A percentile compares a stretch with the other conserved stretches of the same genome.
These are phyloP conservation scores for Trichoderma erinaceum DNA, from an alignment of 495 filamentous ascomycete species.

Conservation along the genomic window DNA sequence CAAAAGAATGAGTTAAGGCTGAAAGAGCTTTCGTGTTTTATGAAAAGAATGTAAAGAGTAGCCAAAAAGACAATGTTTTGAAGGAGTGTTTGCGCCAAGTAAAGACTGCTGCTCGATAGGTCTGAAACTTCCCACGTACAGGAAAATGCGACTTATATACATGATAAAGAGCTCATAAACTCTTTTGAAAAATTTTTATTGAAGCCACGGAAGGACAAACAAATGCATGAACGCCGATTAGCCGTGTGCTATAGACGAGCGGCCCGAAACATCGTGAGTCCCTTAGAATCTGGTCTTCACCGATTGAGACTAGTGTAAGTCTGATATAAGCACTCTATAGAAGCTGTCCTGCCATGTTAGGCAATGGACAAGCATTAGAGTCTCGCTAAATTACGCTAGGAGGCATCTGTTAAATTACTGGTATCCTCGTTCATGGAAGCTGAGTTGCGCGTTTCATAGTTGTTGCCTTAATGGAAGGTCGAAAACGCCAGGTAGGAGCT, in stretches of 20 bases:
- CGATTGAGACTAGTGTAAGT: not conserved
- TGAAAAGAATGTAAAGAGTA: not conserved
- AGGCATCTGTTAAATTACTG: not conserved
- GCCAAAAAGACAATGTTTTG: not conserved
- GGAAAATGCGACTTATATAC: not conserved
- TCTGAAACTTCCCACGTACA: not conserved
- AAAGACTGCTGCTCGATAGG: not conserved
- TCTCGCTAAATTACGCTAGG: not conserved
- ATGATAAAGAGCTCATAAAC: not conserved
- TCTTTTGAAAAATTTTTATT: not conserved
- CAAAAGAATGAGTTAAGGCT: too few relatives aligned
- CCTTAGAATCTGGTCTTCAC: not conserved
- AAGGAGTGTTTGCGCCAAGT: not conserved
- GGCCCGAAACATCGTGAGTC: constrained; percentile 5
- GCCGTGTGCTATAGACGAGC: not conserved
- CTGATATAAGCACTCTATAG: constrained; percentile 13
- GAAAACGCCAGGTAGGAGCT: not conserved
- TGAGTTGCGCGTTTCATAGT: not conserved
- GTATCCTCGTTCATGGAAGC: not conserved
- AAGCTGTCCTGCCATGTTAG: not conserved
- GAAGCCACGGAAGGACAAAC: not conserved
- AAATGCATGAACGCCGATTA: not conserved
- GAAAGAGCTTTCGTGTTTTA: not conserved
- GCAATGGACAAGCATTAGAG: not conserved
- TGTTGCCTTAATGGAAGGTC: not conserved